Conservation (phyloP, 768 basidiomycete species). For the Amanita subjunquillea region DNA sequence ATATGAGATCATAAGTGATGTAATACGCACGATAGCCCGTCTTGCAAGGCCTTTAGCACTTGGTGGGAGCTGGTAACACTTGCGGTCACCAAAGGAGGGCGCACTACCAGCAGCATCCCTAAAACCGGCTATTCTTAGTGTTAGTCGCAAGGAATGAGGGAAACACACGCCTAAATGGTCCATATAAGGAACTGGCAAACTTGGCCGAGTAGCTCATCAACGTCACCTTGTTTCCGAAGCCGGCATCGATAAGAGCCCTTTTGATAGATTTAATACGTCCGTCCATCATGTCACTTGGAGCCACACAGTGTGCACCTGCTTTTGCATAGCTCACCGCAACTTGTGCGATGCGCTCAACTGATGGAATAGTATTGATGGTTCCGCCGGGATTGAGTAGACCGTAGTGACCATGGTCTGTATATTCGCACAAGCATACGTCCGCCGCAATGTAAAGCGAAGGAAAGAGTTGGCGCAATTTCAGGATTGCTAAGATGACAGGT, state of each 20-base stretch:
- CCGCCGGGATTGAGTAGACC: conserved; percentile 40
- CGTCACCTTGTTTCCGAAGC: conserved; percentile 75
- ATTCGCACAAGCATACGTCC: conserved; percentile 99
- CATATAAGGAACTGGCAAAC: conserved; percentile 91
- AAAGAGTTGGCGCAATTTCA: conserved; percentile 64
- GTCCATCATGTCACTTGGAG: conserved; percentile 99
- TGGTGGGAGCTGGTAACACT: conserved; percentile 97
- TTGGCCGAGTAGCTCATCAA: conserved; percentile 98
- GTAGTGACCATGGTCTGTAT: conserved; percentile 97
- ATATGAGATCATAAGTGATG: neutral
- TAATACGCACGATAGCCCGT: conserved; percentile 75
- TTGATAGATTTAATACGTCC: conserved; percentile 90
- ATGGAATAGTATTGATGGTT: conserved; percentile 67
- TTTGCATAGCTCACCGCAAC: conserved; percentile 88
- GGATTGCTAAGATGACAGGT: conserved; percentile 91
- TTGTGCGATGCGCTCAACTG: conserved; percentile 81
- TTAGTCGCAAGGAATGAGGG: neutral
- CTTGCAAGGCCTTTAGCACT: conserved; percentile 80
- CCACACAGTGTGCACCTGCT: conserved; percentile 97
- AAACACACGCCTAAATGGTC: conserved; percentile 75
- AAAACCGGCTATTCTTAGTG: neutral
- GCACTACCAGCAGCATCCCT: conserved; percentile 98
- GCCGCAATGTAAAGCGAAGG: conserved; percentile 82
- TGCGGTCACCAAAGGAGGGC: conserved; percentile 89
- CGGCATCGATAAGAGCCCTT: conserved; percentile 68